Base-by-base conservation (phyloP, 805 yeast species). In the Candida railenensis region DNA sequence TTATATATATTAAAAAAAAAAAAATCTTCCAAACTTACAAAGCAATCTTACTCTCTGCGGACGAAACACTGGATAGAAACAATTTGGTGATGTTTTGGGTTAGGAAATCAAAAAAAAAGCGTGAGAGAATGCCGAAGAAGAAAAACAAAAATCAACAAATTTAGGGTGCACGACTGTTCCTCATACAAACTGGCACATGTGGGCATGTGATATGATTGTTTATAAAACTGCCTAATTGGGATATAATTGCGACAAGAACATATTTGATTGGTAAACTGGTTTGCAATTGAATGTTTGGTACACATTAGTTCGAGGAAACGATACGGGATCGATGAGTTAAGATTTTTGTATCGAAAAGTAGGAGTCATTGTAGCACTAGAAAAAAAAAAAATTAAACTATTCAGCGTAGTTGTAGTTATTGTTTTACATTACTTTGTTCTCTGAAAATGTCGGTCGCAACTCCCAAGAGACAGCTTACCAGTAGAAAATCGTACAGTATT, bases 401-500 rank as follows among this genome's bases (percentile, higher is more conserved):
- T 28, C 8, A 28, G 32, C 8, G 12, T n/a, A n/a, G n/a, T n/a
- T n/a, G n/a, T n/a, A n/a, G n/a, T n/a, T n/a, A n/a, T n/a, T n/a
- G n/a, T n/a, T n/a, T n/a, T n/a, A n/a, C n/a, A n/a, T n/a, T n/a
- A n/a, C n/a, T n/a, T n/a, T n/a, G n/a, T n/a, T 12, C 14, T 33
- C 14, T 33, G 18, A 36, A 12, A 34, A 36, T 36, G 39, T 36
- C 39, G 12, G 39, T 19, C 18, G 21, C 19, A 15, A 15, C 39
- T 36, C 19, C 39, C 21, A 12, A 14, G 36, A 33, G 36, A 14
- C 21, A 46, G 38, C 22, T 52, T 16, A 37, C 18, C 39, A 34
- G 19, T 12, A 44, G 53, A 32, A 54, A 54, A 39, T 53, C 55
- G 3, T 54, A 51, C 46, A 47, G 50, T n/a, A 53, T 55, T 19